Evolutionary conservation across 805 yeast species (phyloP), one percentile per base, ranked within the genome.

Genomic region (Schizosaccharomyces octosporus): DNA sequence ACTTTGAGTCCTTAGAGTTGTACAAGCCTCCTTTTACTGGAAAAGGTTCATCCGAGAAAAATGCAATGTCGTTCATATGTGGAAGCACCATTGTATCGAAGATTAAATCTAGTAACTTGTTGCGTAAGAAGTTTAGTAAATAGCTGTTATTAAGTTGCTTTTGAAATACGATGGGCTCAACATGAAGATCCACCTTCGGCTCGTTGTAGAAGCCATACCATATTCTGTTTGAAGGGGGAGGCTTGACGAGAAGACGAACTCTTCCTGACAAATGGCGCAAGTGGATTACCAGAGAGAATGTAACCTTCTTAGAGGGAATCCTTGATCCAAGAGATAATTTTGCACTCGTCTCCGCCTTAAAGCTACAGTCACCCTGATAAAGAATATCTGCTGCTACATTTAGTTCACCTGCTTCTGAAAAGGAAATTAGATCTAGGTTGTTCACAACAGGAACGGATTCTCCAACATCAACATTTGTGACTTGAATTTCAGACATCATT

Each of bases 141-240:
- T 43, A 43, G 21, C 21, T 43, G 21, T 43, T 43, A 5, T 5
- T 43, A 4, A 43, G 48, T 43, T 43, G 48, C 21, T 43, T 43
- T 19, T 19, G n/a, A 5, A 19, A 13, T 5, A 36, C 32, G 13
- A 27, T 55, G 4, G 59, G 59, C 24, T 55, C 59, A 17, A 55
- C 41, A 43, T 78, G 81, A 63, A 90, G 69, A 62, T 81, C 84
- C 68, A 90, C 71, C 7, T 76, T 74, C 0, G 98, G 98, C 78
- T 83, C 86, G 11, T 78, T 71, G 64, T 81, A 85, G 70, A 88
- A 93, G 1, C 86, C 80, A 68, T 87, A 93, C 98, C 98, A 93
- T 0, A 93, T 67, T 67, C 98, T 78, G 61, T 81, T 82, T 1
- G 95, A 82, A 7, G 98, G 97, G 1, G 96, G 95, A 0, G 94